Evolutionary conservation across 805 yeast genomes (phyloP).

Genomic region (Pichia membranifaciens): DNA sequence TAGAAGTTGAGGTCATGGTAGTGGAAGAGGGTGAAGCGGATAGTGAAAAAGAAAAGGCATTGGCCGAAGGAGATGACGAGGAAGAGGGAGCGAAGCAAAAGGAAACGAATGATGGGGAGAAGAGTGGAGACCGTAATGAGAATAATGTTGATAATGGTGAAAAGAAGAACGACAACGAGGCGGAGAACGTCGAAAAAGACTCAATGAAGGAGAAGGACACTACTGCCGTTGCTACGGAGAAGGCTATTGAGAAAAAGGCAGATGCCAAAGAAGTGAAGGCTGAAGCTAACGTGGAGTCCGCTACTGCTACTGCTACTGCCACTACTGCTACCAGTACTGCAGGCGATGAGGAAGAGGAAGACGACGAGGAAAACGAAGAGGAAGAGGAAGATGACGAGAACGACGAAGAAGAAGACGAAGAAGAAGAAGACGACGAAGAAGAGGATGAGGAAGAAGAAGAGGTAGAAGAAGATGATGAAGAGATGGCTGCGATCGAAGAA

Average conservation of each 20-base stretch:
- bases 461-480: conserved; percentile 10
- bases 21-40: conserved; percentile 22
- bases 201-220: no score
- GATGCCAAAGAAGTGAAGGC: no score
- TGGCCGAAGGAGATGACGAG: conserved; percentile 16
- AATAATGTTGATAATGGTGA: conserved; percentile 21
- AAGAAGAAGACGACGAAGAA: conserved; percentile 9
- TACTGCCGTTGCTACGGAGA: no score
- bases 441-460: conserved; percentile 5
- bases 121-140: conserved; percentile 14
- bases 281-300: no score
- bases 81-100: conserved; percentile 21
- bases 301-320: no score
- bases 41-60: conserved; percentile 12
- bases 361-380: conserved; percentile 3
- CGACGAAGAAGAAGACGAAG: conserved; percentile 7
- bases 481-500: conserved; percentile 4
- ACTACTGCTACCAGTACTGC: neutral
- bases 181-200: neutral
- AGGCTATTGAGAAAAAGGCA: no score
- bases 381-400: conserved; percentile 8
- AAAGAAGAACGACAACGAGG: conserved; percentile 4
- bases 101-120: conserved; percentile 8
- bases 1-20: conserved; percentile 14
- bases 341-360: conserved; percentile 2